Evolutionary conservation across 2,329 filamentous ascomycete species (phyloP).

Genomic region (Stagonosporopsis tanaceti): DNA sequence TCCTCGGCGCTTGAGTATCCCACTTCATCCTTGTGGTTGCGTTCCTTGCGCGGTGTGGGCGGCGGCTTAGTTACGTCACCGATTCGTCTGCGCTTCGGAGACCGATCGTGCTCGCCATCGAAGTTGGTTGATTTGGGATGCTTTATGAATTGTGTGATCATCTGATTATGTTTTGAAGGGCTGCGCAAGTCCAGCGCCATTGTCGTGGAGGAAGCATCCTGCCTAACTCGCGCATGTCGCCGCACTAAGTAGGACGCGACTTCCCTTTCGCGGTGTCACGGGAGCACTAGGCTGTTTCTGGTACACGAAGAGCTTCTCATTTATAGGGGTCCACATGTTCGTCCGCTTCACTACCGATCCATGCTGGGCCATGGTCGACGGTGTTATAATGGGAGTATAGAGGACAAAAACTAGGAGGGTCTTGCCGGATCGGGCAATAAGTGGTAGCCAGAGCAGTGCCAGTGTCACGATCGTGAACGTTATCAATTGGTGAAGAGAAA

Average conservation of each 20-base stretch:
- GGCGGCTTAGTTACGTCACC: conserved; percentile 34
- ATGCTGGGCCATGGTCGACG: background rate
- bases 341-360: background rate
- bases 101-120: conserved; percentile 50
- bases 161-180: conserved; percentile 57
- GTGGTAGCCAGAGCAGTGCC: background rate
- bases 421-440: background rate
- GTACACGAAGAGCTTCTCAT: background rate
- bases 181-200: conserved; percentile 52
- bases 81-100: conserved; percentile 54
- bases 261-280: conserved; percentile 23
- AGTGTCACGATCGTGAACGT: background rate
- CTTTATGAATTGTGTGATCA: conserved; percentile 55
- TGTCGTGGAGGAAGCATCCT: conserved; percentile 17
- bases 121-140: conserved; percentile 57
- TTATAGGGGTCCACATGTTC: conserved; percentile 4
- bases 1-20: conserved; percentile 52
- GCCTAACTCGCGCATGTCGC: conserved; percentile 6
- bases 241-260: conserved; percentile 17
- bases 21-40: conserved; percentile 41
- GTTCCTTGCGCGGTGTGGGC: conserved; percentile 32
- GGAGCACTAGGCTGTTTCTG: conserved; percentile 13
- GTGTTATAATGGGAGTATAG: background rate
- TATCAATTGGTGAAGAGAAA: too few species aligned
- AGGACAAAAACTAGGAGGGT: background rate